Evolutionary conservation across 345 rosid genomes (phyloP), one percentile per base, ranked within the genome.

Genomic region (Adansonia digitata): DNA sequence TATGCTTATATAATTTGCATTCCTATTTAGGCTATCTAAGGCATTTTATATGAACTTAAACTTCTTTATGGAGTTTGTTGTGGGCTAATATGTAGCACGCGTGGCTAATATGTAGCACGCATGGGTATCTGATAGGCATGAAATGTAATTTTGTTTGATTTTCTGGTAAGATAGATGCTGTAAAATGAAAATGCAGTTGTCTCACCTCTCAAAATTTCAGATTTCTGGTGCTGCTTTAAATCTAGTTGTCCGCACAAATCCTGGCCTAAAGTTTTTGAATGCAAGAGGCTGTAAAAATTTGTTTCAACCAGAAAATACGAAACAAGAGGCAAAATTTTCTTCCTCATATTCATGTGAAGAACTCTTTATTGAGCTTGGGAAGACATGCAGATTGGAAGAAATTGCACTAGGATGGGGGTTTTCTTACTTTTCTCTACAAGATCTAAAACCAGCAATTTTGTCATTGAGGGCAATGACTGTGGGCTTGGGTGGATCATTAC

Each of bases 371-470:
- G 82, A 68, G 77, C 62, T 88, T 52, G 84, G 87, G 29, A 83
- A 79, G 81, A 82, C 79, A 69, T 81, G 80, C 86, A 79, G 65
- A 75, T 75, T 93, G 81, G 82, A 85, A 84, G 87, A 86, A 74
- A 83, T 91, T 81, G 81, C 86, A 29, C 72, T 91, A 11, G 97
- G 97, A 55, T 93, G 97, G 98, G 94, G 98, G 3, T 84, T 91
- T 76, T 77, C 90, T 74, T 83, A 70, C 51, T 76, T 81, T 69
- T 82, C 88, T 26, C 75, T 93, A 11, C 87, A 75, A 85, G 76
- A 80, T 82, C 71, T 93, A 76, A 84, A 80, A 78, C 94, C 92
- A 81, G 92, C 88, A 77, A 67, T 85, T 70, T 62, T 56, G 29
- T 80, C 79, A 37, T 77, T 91, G 62, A 84, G 82, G 78, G 74